A percentile compares a stretch with the other conserved stretches of the same genome.
Evolutionary conservation across 1,139 yeast genomes (phyloP).

Genomic region (Lodderomyces margitis): DNA sequence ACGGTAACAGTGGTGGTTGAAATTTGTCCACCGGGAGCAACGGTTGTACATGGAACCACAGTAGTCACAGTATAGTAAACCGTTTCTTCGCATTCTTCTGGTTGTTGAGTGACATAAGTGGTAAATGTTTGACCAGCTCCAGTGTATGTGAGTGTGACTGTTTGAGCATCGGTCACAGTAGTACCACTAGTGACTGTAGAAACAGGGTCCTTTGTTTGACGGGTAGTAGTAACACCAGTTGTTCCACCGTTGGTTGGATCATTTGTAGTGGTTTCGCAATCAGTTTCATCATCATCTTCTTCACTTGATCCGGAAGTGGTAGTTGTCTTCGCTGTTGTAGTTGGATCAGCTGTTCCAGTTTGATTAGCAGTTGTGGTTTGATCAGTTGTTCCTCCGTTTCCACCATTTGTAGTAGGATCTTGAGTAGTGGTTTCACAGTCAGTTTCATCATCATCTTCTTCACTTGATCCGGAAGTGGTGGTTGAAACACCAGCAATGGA

Average conservation of each 20-base stretch:
- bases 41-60: constrained; percentile 13
- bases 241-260: constrained; percentile 10
- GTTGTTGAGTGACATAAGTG: constrained; percentile 11
- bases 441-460: constrained; percentile 13
- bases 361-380: constrained; percentile 1
- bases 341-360: constrained; percentile 1
- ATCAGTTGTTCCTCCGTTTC: constrained; percentile 2
- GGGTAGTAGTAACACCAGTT: constrained; percentile 9
- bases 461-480: constrained; percentile 2
- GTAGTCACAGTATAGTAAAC: constrained; percentile 13
- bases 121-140: constrained; percentile 14
- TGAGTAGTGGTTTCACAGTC: constrained; percentile 10
- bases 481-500: constrained; percentile 3
- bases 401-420: constrained; percentile 6
- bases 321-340: background rate
- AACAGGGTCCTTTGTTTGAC: constrained; percentile 4
- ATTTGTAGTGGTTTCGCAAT: constrained; percentile 12
- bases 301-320: constrained; percentile 10
- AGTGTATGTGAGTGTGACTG: constrained; percentile 13
- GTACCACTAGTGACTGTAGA: constrained; percentile 7
- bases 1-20: constrained; percentile 15
- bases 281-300: constrained; percentile 16
- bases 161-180: constrained; percentile 7
- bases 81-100: constrained; percentile 10
- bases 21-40: constrained; percentile 10